These are phyloP conservation scores for Shiraia bambusicola DNA, from an alignment of 2,329 filamentous ascomycete genomes.

Conservation along the genomic window DNA sequence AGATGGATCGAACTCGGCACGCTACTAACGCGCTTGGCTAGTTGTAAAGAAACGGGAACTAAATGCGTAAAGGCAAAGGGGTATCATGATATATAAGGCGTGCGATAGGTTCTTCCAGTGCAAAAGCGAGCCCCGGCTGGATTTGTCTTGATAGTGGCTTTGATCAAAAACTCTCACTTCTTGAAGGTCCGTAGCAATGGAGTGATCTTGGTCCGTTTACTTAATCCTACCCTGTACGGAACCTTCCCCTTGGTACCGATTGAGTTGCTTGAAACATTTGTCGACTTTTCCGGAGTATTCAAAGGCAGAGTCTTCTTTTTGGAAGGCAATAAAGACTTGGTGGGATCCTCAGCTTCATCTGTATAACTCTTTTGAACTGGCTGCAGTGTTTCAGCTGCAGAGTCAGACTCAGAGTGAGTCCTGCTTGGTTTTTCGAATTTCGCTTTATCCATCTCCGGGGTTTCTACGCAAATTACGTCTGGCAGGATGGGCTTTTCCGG, in stretches of 20 bases:
- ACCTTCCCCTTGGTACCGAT: slow-evolving; percentile 43
- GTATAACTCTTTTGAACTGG: not conserved
- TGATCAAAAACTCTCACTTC: slow-evolving; percentile 36
- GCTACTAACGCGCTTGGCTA: not conserved
- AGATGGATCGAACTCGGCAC: not conserved
- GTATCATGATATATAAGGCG: slow-evolving; percentile 10
- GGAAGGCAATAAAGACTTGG: not conserved
- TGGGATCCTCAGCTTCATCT: not conserved
- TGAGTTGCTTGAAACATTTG: slow-evolving; percentile 20
- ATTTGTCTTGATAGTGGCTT: not conserved
- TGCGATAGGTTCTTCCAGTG: not conserved
- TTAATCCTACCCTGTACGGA: slow-evolving; percentile 52
- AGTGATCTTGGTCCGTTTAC: slow-evolving; percentile 51
- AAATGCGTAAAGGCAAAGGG: slow-evolving; percentile 6
- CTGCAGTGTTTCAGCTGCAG: not conserved
- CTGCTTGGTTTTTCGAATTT: too few species aligned
- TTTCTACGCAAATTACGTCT: too few species aligned
- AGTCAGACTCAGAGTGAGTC: too few species aligned
- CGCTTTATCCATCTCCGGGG: too few species aligned
- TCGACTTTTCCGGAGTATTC: slow-evolving; percentile 20
- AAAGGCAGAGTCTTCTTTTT: not conserved
- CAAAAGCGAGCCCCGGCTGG: not conserved
- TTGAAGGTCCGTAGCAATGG: slow-evolving; percentile 51
- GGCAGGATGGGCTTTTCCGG: not conserved
- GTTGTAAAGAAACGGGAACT: slow-evolving; percentile 5